Percentiles rank a stretch among this genome's conserved stretches.
Evolutionary conservation across 352 stramenopile species (phyloP).

Genomic region (Globisporangium nodosum): DNA sequence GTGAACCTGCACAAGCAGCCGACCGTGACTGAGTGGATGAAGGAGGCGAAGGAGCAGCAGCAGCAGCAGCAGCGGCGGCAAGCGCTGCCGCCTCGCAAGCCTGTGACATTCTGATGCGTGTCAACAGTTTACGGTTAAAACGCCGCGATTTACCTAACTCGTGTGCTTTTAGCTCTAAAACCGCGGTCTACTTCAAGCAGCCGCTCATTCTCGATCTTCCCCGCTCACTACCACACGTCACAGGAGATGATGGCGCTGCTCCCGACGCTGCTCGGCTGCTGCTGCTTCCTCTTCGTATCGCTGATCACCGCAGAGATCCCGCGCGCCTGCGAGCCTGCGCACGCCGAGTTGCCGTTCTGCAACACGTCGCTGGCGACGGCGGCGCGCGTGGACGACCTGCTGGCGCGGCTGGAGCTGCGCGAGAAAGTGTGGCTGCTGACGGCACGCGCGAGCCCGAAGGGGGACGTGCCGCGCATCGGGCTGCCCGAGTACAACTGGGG

Average conservation of each 20-base stretch:
- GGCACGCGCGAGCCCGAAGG: slow-evolving; percentile 55
- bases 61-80: neutral
- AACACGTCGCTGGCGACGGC: slow-evolving; percentile 53
- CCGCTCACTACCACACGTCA: neutral
- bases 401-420: slow-evolving; percentile 52
- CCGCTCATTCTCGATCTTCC: neutral
- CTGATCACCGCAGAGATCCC: slow-evolving; percentile 26
- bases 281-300: neutral
- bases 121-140: neutral
- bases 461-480: slow-evolving; percentile 71
- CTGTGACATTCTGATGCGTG: slow-evolving; percentile 1
- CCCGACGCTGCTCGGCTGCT: neutral
- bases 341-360: slow-evolving; percentile 67
- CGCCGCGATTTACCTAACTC: neutral
- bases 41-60: slow-evolving; percentile 16
- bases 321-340: slow-evolving; percentile 36
- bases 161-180: neutral
- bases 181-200: neutral
- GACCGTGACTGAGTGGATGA: slow-evolving; percentile 68
- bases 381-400: slow-evolving; percentile 72
- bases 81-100: slow-evolving; percentile 1
- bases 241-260: neutral
- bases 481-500: slow-evolving; percentile 92
- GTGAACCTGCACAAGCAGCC: slow-evolving; percentile 52
- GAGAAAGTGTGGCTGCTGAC: slow-evolving; percentile 75